These are phyloP conservation scores for Aspergillus phoenicis DNA, from an alignment of 2,329 filamentous ascomycete genomes.

Conservation along the genomic window DNA sequence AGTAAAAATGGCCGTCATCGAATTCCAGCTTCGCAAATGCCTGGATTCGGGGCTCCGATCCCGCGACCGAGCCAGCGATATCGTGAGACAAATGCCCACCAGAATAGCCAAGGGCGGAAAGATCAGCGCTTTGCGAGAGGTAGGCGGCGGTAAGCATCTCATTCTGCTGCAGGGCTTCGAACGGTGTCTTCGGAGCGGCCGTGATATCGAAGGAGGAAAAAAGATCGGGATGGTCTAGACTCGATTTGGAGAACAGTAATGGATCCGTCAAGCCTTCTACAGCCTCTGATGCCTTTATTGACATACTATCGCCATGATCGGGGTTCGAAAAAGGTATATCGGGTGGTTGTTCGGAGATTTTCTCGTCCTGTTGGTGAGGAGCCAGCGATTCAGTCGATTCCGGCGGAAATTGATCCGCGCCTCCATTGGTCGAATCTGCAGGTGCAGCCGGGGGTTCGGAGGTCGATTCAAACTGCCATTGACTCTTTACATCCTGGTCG, in stretches of 20 bases:
- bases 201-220: constrained; percentile 40
- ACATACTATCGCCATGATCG: constrained; percentile 9
- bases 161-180: constrained; percentile 44
- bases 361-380: constrained; percentile 14
- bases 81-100: constrained; percentile 30
- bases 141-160: constrained; percentile 44
- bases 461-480: constrained; percentile 17
- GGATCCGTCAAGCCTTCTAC: constrained; percentile 38
- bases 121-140: constrained; percentile 38
- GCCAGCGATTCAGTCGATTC: constrained; percentile 1
- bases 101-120: constrained; percentile 39
- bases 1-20: constrained; percentile 66
- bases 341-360: constrained; percentile 16
- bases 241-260: constrained; percentile 35
- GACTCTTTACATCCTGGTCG: constrained; percentile 13
- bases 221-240: constrained; percentile 36
- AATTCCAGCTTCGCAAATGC: constrained; percentile 67
- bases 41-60: constrained; percentile 52
- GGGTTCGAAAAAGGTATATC: constrained; percentile 17
- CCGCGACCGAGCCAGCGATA: constrained; percentile 39
- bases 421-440: constrained; percentile 14
- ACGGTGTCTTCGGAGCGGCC: constrained; percentile 35
- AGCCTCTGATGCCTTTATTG: constrained; percentile 25
- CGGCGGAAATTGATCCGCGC: constrained; percentile 16
- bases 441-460: constrained; percentile 11